phyloP scores from a whole-genome alignment of 2,329 filamentous ascomycete species.

The Camillea tinctor region DNA sequence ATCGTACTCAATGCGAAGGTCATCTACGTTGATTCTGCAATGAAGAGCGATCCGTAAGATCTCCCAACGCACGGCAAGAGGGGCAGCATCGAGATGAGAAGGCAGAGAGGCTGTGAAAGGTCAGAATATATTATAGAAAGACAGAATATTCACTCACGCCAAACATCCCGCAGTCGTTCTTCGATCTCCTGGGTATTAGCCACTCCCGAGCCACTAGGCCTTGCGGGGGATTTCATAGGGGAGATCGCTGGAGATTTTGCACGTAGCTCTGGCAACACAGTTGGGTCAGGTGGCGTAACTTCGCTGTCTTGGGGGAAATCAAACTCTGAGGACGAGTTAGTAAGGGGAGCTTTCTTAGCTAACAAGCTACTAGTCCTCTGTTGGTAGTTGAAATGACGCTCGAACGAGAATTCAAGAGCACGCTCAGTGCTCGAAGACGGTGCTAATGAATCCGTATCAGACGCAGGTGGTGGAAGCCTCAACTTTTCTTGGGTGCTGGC shows the following conservation, averaged over 20 bases:
- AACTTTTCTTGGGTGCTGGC: conserved; percentile 24
- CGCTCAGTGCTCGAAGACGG: conserved; percentile 27
- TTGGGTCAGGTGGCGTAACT: not conserved
- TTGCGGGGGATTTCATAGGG: not conserved
- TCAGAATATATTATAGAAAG: not conserved
- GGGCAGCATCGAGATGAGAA: conserved; percentile 40
- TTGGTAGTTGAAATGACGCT: conserved; percentile 8
- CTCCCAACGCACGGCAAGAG: conserved; percentile 53
- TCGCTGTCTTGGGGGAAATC: conserved; percentile 4
- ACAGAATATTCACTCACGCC: conserved; percentile 21
- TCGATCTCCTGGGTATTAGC: conserved; percentile 10
- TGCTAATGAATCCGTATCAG: conserved; percentile 21
- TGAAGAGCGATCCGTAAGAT: conserved; percentile 46
- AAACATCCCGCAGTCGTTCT: conserved; percentile 27
- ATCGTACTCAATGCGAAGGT: conserved; percentile 37
- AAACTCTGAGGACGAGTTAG: conserved; percentile 12
- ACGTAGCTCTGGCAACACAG: not conserved
- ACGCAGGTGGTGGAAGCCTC: conserved; percentile 13
- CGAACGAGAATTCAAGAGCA: conserved; percentile 21
- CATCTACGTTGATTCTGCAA: conserved; percentile 41
- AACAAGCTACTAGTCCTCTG: conserved; percentile 8
- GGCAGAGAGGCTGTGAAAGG: conserved; percentile 34
- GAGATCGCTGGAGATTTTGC: conserved; percentile 1
- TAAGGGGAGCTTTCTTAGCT: conserved; percentile 1
- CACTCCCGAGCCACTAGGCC: not conserved